A percentile compares a stretch with the other conserved stretches of the same genome.
phyloP scores from a whole-genome alignment of 345 rosid species.

The Murraya paniculata region DNA sequence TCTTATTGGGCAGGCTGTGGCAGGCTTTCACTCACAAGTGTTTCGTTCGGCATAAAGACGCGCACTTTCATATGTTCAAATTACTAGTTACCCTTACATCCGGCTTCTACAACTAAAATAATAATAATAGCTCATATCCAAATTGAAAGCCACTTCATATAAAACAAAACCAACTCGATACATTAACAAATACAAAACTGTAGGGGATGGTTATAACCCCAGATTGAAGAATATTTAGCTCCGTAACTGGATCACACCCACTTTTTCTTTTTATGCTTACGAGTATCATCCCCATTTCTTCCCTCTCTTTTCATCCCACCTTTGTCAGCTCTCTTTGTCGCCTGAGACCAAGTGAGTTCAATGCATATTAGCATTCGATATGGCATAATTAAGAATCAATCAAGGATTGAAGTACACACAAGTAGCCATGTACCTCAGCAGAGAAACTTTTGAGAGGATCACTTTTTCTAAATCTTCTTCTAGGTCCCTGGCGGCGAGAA shows the following conservation, averaged over 20 bases:
- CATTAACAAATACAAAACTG: conserved; percentile 11
- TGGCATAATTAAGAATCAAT: neutral
- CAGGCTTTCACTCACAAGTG: neutral
- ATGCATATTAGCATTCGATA: neutral
- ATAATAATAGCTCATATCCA: neutral
- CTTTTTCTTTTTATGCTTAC: conserved; percentile 35
- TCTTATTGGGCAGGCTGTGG: neutral
- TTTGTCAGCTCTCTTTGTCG: conserved; percentile 27
- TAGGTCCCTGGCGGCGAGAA: conserved; percentile 38
- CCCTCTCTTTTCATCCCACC: conserved; percentile 34
- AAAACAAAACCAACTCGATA: neutral
- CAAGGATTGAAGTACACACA: neutral
- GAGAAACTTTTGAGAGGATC: conserved; percentile 66
- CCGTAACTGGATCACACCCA: neutral
- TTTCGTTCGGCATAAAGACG: too few species aligned
- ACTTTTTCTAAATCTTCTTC: conserved; percentile 49
- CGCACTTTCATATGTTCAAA: too few species aligned
- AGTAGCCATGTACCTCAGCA: conserved; percentile 32
- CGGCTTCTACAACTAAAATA: neutral
- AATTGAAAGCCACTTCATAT: neutral
- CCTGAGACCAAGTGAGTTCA: conserved; percentile 23
- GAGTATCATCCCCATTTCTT: conserved; percentile 14
- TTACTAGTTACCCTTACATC: neutral
- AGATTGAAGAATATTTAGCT: neutral
- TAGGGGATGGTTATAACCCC: neutral